Evolutionary conservation across 164 flowering plant species (phyloP).

Genomic region (Magnolia sinica): DNA sequence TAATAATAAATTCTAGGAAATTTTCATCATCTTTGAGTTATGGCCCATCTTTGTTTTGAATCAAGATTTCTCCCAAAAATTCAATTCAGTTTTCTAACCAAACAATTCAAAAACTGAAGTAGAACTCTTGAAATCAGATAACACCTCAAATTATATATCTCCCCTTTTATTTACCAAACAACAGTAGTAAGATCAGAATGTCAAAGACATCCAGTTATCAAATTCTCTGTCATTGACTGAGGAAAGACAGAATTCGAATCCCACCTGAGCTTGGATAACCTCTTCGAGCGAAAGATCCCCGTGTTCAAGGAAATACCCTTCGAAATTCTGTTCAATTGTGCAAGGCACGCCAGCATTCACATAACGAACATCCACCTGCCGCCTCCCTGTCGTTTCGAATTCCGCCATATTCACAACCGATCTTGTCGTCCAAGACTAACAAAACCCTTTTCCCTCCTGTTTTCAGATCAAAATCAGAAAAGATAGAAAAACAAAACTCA

Average conservation of each 20-base stretch:
- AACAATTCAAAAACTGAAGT: background rate
- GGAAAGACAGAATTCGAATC: background rate
- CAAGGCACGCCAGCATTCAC: slow-evolving; percentile 13
- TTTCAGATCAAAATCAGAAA: background rate
- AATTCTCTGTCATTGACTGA: background rate
- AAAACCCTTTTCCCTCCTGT: background rate
- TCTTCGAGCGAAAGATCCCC: slow-evolving; percentile 25
- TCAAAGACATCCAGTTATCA: background rate
- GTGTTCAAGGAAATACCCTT: slow-evolving; percentile 14
- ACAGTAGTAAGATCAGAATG: background rate
- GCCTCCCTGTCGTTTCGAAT: background rate
- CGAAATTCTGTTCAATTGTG: slow-evolving; percentile 21
- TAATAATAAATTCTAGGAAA: no score
- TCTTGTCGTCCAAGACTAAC: background rate
- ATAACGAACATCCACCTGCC: slow-evolving; percentile 19
- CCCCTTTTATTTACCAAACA: background rate
- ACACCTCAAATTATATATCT: background rate
- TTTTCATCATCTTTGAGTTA: no score
- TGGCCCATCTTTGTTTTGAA: no score
- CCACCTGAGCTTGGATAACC: slow-evolving; percentile 30
- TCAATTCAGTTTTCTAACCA: background rate
- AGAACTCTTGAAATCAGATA: background rate
- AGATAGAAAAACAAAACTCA: background rate
- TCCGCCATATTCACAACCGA: background rate
- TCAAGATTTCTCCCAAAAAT: background rate